Evolutionary conservation across 1,139 yeast species (phyloP).

Genomic region (Nakaseomyces uthaithaninus): DNA sequence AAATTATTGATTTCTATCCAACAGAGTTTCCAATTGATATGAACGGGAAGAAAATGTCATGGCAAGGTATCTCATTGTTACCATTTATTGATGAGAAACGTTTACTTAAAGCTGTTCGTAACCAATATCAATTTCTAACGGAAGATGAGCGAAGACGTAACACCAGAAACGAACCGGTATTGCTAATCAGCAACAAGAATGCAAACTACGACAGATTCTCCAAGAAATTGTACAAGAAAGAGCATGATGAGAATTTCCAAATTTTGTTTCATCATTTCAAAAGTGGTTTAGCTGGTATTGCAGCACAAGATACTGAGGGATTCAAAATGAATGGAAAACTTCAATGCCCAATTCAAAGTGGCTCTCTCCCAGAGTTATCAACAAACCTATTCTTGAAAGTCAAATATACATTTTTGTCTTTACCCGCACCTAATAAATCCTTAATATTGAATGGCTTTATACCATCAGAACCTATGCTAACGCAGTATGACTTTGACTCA

Average conservation of each 20-base stretch:
- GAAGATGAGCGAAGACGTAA: constrained; percentile 68
- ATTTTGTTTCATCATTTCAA: constrained; percentile 41
- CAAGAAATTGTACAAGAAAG: constrained; percentile 31
- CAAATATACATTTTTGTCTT: constrained; percentile 53
- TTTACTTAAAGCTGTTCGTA: constrained; percentile 56
- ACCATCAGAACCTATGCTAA: constrained; percentile 52
- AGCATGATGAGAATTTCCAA: constrained; percentile 21
- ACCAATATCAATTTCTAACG: constrained; percentile 54
- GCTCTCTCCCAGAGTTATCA: constrained; percentile 48
- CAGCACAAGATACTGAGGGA: constrained; percentile 36
- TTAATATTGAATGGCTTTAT: constrained; percentile 78
- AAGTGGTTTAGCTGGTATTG: constrained; percentile 64
- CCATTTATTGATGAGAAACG: constrained; percentile 88
- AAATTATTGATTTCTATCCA: constrained; percentile 86
- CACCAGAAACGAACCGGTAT: constrained; percentile 52
- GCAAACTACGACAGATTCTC: constrained; percentile 30
- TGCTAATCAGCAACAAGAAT: constrained; percentile 52
- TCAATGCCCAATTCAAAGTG: constrained; percentile 51
- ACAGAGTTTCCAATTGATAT: constrained; percentile 82
- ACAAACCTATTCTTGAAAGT: constrained; percentile 49
- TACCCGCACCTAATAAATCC: constrained; percentile 54
- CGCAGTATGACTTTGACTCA: constrained; percentile 61
- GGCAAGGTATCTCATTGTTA: constrained; percentile 89
- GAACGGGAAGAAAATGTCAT: constrained; percentile 90
- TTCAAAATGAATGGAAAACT: constrained; percentile 44